Base-by-base conservation (phyloP, 2,329 filamentous ascomycete species). In the Monilinia fructicola region DNA sequence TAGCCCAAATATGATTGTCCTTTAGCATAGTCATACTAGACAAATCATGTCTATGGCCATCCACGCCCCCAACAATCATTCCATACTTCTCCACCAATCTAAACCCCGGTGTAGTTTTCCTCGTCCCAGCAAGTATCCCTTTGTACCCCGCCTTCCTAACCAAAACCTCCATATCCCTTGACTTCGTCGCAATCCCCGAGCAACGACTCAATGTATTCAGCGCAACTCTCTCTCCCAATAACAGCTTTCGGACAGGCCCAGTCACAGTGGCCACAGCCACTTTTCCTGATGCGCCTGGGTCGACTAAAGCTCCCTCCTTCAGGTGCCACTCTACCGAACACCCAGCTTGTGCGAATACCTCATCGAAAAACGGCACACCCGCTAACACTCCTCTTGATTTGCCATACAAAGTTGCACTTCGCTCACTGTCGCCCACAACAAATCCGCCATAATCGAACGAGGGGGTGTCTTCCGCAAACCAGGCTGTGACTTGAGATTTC, bases 1-100 rank as follows among this genome's bases (percentile, higher is more conserved):
- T 89, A 69, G 92, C 92, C 90, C 94, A 97, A 67, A 99, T 90
- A 79, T 99, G 95, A 79, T 99, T 99, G 79, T 99, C 95, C 82
- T 99, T 99, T 71, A 99, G 84, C 95, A 99, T 99, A 66, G 93
- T 93, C 95, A 99, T 98, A 71, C 89, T 86, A 77, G 88, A 91
- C 66, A 99, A 82, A 77, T 99, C 95, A 79, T 97, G 92, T 42
- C 95, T 84, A 78, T 99, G 95, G 3, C 89, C 87, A 79, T 99
- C 95, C 21, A 92, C 93, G 14, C 95, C 95, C 66, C 94, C 95
- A 21, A 96, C 90, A 28, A 97, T 82, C 90, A 99, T 97, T 72
- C 93, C 95, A 78, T 99, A 99, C 81, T 99, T 99, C 79, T 99
- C 95, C 12, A 98, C 93, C 5, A 98, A 81, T 14, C 95, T 85